Conservation (phyloP, 2,329 filamentous ascomycete genomes). For the Aspergillus jensenii region DNA sequence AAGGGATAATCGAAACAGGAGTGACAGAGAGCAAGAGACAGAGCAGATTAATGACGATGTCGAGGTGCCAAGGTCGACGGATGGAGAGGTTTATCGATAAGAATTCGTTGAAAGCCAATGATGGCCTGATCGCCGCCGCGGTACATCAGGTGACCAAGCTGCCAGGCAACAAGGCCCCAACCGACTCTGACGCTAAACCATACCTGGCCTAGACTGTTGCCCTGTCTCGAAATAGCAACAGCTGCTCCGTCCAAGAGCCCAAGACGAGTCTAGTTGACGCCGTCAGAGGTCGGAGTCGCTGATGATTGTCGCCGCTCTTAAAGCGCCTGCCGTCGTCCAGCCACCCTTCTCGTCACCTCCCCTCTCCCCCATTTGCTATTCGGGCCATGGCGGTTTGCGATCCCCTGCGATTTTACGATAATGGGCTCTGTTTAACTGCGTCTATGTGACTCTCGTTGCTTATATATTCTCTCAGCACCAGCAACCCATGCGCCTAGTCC, state of each 20-base stretch:
- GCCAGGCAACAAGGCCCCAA: conserved; percentile 18
- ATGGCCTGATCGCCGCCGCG: not conserved
- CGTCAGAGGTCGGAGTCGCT: not conserved
- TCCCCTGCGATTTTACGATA: conserved; percentile 2
- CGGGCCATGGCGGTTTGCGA: conserved; percentile 16
- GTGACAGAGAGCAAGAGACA: not conserved
- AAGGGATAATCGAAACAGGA: not conserved
- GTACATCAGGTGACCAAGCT: not conserved
- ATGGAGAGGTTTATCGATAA: conserved; percentile 27
- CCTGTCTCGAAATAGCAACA: conserved; percentile 35
- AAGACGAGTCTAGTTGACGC: not conserved
- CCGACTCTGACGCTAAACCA: conserved; percentile 25
- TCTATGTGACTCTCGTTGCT: conserved; percentile 8
- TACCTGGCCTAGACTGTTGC: conserved; percentile 19
- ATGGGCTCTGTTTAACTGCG: conserved; percentile 8
- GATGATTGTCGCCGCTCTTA: conserved; percentile 17
- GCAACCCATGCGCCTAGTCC: conserved; percentile 16
- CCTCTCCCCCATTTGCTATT: conserved; percentile 11
- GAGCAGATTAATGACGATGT: conserved; percentile 9
- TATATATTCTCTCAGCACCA: conserved; percentile 3
- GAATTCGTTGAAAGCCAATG: not conserved
- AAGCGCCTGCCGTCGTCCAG: conserved; percentile 23
- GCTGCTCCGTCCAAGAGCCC: conserved; percentile 19
- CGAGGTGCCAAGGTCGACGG: conserved; percentile 2
- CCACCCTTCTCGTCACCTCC: conserved; percentile 19